Conservation (phyloP, 345 rosid genomes). For the Citrus inodora region DNA sequence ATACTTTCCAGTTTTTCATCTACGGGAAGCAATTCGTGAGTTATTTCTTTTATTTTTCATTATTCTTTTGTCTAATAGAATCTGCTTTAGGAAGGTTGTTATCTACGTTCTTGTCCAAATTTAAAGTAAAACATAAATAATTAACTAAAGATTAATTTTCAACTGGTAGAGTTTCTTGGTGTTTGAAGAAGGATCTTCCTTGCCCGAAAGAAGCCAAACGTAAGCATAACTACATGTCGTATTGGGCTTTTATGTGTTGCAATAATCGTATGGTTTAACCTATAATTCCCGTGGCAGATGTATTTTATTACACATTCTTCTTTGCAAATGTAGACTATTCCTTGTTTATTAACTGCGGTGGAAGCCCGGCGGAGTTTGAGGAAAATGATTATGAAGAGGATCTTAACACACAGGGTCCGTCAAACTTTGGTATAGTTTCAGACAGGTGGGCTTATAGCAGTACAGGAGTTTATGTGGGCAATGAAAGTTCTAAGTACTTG, state of each 20-base stretch:
- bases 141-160: slow-evolving; percentile 1
- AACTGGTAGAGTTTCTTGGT: slow-evolving; percentile 49
- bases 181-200: slow-evolving; percentile 66
- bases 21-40: slow-evolving; percentile 53
- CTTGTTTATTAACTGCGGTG: slow-evolving; percentile 82
- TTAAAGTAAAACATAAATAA: not conserved
- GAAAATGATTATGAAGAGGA: slow-evolving; percentile 51
- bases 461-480: slow-evolving; percentile 47
- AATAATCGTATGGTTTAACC: not conserved
- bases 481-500: not conserved
- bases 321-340: slow-evolving; percentile 47
- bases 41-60: not conserved
- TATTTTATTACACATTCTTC: not conserved
- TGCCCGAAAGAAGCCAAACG: slow-evolving; percentile 44
- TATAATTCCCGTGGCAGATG: not conserved
- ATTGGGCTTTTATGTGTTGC: not conserved
- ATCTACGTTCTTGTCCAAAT: not conserved
- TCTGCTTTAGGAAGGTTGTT: not conserved
- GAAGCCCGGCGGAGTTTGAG: slow-evolving; percentile 15
- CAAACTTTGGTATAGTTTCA: slow-evolving; percentile 29
- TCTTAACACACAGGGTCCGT: slow-evolving; percentile 25
- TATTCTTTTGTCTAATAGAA: not conserved
- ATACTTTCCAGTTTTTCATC: slow-evolving; percentile 53
- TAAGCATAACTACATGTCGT: slow-evolving; percentile 27
- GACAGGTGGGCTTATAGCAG: slow-evolving; percentile 77